phyloP scores from a whole-genome alignment of 306 rosid species.

The Carpinus viminea region DNA sequence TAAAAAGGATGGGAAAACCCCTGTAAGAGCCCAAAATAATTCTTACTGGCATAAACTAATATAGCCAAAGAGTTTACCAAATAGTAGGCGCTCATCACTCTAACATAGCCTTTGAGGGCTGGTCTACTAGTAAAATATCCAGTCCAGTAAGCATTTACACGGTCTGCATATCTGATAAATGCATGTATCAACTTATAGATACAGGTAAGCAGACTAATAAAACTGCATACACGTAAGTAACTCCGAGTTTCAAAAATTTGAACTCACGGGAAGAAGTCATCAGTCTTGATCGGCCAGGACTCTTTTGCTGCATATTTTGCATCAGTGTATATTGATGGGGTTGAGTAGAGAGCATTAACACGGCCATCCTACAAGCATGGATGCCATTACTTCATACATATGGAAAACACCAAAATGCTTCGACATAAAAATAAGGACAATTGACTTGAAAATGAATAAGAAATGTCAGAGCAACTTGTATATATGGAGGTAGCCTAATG shows the following conservation, averaged over 20 bases:
- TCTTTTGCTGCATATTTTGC: conserved; percentile 70
- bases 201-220: conserved; percentile 9
- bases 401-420: conserved; percentile 21
- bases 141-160: conserved; percentile 77
- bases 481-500: not conserved
- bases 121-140: conserved; percentile 93
- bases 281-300: conserved; percentile 81
- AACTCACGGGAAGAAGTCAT: conserved; percentile 90
- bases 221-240: not conserved
- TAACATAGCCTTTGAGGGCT: conserved; percentile 70
- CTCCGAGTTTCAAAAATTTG: not conserved
- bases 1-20: not conserved
- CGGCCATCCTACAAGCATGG: conserved; percentile 65
- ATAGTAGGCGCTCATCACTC: conserved; percentile 69
- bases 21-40: not conserved
- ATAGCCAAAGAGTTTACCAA: conserved; percentile 48
- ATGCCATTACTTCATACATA: not conserved
- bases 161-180: conserved; percentile 73
- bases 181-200: conserved; percentile 23
- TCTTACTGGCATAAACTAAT: not conserved
- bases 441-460: not conserved
- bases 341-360: conserved; percentile 79
- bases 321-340: conserved; percentile 89
- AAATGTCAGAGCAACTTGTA: not conserved
- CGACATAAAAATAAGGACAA: not conserved